A percentile compares a stretch with the other conserved stretches of the same genome.
Evolutionary conservation across 768 basidiomycete genomes (phyloP).

Genomic region (Auricularia cornea): DNA sequence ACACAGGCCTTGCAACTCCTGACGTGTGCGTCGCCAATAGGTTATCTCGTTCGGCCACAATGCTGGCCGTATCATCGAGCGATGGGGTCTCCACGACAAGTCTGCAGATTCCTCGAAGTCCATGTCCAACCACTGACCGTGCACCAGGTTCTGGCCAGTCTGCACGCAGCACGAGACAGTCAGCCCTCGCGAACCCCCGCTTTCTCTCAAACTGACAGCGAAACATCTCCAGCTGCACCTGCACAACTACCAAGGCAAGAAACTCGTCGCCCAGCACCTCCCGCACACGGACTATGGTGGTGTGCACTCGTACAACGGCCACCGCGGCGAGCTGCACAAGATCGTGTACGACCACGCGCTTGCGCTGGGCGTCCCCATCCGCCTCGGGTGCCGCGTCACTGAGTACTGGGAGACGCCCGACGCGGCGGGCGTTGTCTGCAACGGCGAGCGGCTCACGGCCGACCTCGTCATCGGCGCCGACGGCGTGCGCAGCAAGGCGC

Average conservation of each 20-base stretch:
- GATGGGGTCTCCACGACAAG: slow-evolving; percentile 17
- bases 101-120: slow-evolving; percentile 7
- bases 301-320: slow-evolving; percentile 19
- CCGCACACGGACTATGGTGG: slow-evolving; percentile 8
- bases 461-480: slow-evolving; percentile 20
- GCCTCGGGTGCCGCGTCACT: slow-evolving; percentile 12
- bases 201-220: too few species aligned
- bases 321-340: slow-evolving; percentile 19
- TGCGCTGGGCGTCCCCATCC: slow-evolving; percentile 14
- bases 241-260: slow-evolving; percentile 16
- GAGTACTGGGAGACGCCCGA: slow-evolving; percentile 14
- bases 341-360: slow-evolving; percentile 15
- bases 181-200: background rate
- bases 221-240: slow-evolving; percentile 4
- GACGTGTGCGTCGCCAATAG: slow-evolving; percentile 2
- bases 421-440: slow-evolving; percentile 11
- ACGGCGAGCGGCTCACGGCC: slow-evolving; percentile 10
- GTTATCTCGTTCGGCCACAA: slow-evolving; percentile 15
- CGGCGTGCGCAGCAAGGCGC: slow-evolving; percentile 16
- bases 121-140: slow-evolving; percentile 1
- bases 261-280: slow-evolving; percentile 14
- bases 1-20: background rate
- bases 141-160: slow-evolving; percentile 14
- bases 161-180: slow-evolving; percentile 10
- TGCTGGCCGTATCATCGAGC: slow-evolving; percentile 17